Percentiles rank a stretch among this genome's conserved stretches.
phyloP scores from a whole-genome alignment of 2,329 filamentous ascomycete species.

The Talaromyces sp. region DNA sequence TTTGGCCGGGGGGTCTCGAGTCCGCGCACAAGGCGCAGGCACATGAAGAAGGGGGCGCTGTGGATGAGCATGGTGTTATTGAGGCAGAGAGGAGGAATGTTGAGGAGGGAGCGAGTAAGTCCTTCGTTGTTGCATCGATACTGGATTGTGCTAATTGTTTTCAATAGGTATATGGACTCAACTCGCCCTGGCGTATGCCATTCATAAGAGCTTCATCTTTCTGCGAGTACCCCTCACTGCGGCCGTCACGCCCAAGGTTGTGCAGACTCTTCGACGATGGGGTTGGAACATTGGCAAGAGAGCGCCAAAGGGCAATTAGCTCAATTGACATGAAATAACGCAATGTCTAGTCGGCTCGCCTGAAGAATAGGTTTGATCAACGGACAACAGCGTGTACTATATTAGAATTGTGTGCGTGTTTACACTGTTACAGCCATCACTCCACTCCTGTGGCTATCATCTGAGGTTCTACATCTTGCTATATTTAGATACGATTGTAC shows the following conservation, averaged over 20 bases:
- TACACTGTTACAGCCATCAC: background rate
- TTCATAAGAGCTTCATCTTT: conserved; percentile 98
- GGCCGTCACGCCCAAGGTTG: conserved; percentile 88
- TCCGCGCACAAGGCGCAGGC: conserved; percentile 9
- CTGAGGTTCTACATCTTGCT: background rate
- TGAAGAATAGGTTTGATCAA: background rate
- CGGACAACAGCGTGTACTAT: background rate
- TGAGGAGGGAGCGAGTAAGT: conserved; percentile 69
- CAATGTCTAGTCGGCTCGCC: no score
- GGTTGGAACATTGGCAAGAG: conserved; percentile 92
- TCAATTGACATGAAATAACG: background rate
- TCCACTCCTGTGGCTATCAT: background rate
- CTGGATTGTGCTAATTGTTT: conserved; percentile 5
- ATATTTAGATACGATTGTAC: background rate
- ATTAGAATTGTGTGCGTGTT: background rate
- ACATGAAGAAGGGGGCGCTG: conserved; percentile 18
- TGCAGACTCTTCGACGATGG: conserved; percentile 79
- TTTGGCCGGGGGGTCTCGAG: background rate
- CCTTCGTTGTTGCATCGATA: background rate
- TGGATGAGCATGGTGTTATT: conserved; percentile 47
- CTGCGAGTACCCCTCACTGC: conserved; percentile 88
- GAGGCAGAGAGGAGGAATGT: conserved; percentile 58
- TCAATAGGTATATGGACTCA: conserved; percentile 68
- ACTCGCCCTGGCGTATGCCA: conserved; percentile 86
- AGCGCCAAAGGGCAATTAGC: conserved; percentile 36